Percentiles rank a stretch among this genome's conserved stretches.
These are phyloP conservation scores for Phialophora tarda DNA, from an alignment of 2,329 filamentous ascomycete genomes.

Conservation along the genomic window DNA sequence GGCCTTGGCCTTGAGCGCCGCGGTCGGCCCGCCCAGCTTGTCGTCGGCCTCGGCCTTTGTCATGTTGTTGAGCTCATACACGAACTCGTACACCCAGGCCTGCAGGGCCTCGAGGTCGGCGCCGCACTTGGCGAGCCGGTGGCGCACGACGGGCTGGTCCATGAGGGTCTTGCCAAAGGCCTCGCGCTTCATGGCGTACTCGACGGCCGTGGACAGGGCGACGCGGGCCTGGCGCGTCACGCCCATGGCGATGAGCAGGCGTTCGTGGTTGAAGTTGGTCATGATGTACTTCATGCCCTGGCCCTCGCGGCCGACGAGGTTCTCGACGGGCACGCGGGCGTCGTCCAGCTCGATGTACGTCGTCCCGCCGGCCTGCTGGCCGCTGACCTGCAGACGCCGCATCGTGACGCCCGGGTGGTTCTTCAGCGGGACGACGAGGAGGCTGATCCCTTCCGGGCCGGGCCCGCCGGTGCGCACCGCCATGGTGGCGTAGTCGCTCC, in stretches of 20 bases:
- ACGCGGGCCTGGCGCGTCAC: constrained; percentile 67
- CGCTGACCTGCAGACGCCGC: constrained; percentile 68
- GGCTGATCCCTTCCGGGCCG: constrained; percentile 65
- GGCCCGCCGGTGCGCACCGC: constrained; percentile 71
- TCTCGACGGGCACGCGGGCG: constrained; percentile 70
- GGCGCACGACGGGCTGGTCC: constrained; percentile 75
- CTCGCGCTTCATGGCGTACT: constrained; percentile 68
- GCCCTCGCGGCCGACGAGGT: constrained; percentile 69
- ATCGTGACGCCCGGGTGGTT: constrained; percentile 68
- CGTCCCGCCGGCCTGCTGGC: constrained; percentile 68
- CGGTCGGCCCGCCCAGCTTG: constrained; percentile 71
- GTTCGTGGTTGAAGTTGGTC: constrained; percentile 82
- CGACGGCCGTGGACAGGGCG: constrained; percentile 64
- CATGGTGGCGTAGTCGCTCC: constrained; percentile 71
- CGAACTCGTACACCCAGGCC: constrained; percentile 64
- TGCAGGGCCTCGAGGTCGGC: constrained; percentile 71
- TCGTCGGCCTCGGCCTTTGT: constrained; percentile 52
- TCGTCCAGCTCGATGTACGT: constrained; percentile 78
- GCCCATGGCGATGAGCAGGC: constrained; percentile 69
- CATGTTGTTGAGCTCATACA: constrained; percentile 61
- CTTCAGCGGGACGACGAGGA: constrained; percentile 72
- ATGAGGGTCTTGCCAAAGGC: constrained; percentile 72
- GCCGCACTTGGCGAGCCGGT: constrained; percentile 72
- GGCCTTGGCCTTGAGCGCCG: constrained; percentile 72
- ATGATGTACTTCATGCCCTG: constrained; percentile 75